phyloP scores from a whole-genome alignment of 164 flowering plant genomes.

The Vitis rotundifolia region DNA sequence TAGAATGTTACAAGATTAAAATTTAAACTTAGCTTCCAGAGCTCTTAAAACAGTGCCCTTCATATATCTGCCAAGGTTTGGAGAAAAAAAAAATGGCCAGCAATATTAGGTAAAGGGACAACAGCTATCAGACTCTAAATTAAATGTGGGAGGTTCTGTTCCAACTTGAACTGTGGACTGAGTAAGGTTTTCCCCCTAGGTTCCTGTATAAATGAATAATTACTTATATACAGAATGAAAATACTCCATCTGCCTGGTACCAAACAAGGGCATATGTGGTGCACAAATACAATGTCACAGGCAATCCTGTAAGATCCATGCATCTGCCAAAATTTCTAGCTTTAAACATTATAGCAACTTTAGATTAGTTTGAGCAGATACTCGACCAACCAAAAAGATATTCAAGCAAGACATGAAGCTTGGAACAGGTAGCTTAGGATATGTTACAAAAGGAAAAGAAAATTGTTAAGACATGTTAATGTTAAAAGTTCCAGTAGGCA shows the following conservation, averaged over 20 bases:
- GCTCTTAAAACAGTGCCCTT: neutral
- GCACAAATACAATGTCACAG: neutral
- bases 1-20: too few relatives aligned
- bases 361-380: neutral
- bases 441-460: neutral
- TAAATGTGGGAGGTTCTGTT: too few relatives aligned
- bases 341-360: neutral
- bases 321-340: neutral
- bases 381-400: neutral
- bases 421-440: neutral
- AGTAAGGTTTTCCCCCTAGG: too few relatives aligned
- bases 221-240: neutral
- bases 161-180: too few relatives aligned
- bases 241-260: too few relatives aligned
- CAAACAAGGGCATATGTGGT: neutral
- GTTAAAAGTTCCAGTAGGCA: neutral
- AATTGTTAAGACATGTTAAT: neutral
- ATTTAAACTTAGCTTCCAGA: neutral
- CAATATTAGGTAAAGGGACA: neutral
- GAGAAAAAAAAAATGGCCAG: neutral
- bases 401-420: neutral
- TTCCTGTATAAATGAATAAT: neutral
- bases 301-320: neutral
- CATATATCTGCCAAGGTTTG: neutral
- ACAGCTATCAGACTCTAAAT: neutral